phyloP scores from a whole-genome alignment of 805 yeast species.

The Metschnikowia matae region DNA sequence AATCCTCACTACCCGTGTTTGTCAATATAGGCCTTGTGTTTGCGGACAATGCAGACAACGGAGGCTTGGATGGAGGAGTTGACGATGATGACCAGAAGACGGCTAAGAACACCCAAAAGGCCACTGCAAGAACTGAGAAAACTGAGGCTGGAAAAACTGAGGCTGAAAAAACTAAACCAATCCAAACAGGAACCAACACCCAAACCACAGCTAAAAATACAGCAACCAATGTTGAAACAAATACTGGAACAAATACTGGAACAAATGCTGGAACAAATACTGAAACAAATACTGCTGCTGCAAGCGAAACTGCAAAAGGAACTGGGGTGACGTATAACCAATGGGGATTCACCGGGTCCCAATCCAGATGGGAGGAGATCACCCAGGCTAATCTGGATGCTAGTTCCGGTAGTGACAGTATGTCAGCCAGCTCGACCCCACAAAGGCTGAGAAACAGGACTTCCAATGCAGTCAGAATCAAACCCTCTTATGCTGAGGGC shows the following conservation, averaged over 20 bases:
- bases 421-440: conserved; percentile 9
- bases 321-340: conserved; percentile 30
- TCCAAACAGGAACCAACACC: neutral
- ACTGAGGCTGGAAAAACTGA: neutral
- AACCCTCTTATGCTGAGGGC: neutral
- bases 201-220: neutral
- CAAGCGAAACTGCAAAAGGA: neutral
- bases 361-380: conserved; percentile 31
- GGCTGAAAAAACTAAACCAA: neutral
- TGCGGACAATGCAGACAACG: conserved; percentile 9
- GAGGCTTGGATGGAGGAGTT: conserved; percentile 14
- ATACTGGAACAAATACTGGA: neutral
- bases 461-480: conserved; percentile 1
- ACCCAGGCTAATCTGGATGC: conserved; percentile 5
- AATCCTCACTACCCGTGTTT: conserved; percentile 8
- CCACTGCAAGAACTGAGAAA: neutral
- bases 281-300: conserved; percentile 3
- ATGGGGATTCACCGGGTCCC: conserved; percentile 41
- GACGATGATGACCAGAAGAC: neutral
- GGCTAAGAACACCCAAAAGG: neutral
- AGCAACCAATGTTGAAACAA: neutral
- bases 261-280: neutral
- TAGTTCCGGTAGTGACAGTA: neutral
- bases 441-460: conserved; percentile 4
- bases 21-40: conserved; percentile 13